phyloP scores from a whole-genome alignment of 257 asterid genomes.

The Ballota nigra region DNA sequence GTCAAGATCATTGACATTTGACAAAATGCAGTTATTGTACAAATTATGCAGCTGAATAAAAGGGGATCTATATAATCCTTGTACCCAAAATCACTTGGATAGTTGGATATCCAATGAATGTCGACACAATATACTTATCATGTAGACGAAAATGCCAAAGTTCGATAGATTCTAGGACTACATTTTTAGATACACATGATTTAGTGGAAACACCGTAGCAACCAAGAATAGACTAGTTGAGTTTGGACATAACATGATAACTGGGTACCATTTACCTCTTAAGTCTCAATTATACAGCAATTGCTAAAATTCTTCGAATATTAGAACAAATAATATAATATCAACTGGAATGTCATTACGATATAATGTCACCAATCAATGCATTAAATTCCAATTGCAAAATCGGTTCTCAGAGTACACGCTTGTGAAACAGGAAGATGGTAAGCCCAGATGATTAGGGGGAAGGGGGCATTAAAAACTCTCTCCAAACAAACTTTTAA shows the following conservation, averaged over 20 bases:
- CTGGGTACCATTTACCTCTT: neutral
- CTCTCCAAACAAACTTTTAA: neutral
- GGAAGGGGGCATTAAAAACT: neutral
- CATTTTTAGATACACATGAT: neutral
- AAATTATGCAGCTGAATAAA: neutral
- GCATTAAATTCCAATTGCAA: neutral
- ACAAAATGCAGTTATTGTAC: constrained; percentile 7
- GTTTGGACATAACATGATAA: neutral
- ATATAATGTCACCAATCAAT: neutral
- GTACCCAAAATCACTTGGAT: constrained; percentile 1
- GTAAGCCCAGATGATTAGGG: neutral
- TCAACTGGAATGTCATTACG: neutral
- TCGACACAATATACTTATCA: neutral
- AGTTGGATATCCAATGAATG: neutral
- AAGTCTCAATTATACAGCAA: neutral
- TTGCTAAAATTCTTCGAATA: neutral
- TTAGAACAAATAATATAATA: neutral
- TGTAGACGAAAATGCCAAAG: neutral
- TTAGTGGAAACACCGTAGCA: neutral
- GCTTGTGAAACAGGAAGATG: neutral
- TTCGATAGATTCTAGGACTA: neutral
- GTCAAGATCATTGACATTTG: neutral
- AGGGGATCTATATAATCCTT: neutral
- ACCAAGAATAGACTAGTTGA: neutral
- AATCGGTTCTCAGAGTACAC: neutral